These are phyloP conservation scores for Kentomonas sorsogonicus DNA, from an alignment of 208 protist species.

Conservation along the genomic window DNA sequence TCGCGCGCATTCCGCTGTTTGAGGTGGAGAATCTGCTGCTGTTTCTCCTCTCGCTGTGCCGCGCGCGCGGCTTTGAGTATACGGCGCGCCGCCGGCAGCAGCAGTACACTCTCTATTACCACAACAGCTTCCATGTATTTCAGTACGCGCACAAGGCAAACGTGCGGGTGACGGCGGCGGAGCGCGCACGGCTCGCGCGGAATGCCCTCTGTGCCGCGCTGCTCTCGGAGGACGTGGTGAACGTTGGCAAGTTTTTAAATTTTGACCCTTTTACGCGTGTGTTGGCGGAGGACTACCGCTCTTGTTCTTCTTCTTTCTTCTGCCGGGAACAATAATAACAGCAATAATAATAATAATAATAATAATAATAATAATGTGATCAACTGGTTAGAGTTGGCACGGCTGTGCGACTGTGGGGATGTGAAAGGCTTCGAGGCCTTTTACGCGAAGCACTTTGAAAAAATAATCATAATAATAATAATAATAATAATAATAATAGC, in stretches of 20 bases:
- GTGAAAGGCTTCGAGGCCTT: conserved; percentile 66
- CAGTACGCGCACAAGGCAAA: conserved; percentile 71
- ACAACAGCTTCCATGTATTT: conserved; percentile 78
- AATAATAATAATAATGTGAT: too few species aligned
- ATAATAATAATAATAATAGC: conserved; percentile 5
- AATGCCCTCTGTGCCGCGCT: conserved; percentile 72
- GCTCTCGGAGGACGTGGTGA: conserved; percentile 80
- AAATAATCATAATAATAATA: conserved; percentile 28
- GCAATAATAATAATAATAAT: too few species aligned
- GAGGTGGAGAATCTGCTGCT: conserved; percentile 82
- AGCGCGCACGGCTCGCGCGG: conserved; percentile 59
- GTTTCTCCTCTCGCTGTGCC: conserved; percentile 52
- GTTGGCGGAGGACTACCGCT: too few species aligned
- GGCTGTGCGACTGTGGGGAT: conserved; percentile 76
- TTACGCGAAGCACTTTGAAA: conserved; percentile 25
- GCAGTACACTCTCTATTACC: conserved; percentile 79
- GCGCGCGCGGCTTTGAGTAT: conserved; percentile 84
- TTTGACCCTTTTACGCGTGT: conserved; percentile 27
- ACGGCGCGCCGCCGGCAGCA: conserved; percentile 68
- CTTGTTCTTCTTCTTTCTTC: too few species aligned
- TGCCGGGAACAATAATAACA: too few species aligned
- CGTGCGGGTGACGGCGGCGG: conserved; percentile 53
- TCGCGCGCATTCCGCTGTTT: conserved; percentile 71
- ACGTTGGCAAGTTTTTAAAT: conserved; percentile 85
- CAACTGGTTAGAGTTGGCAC: conserved; percentile 72